Conservation (phyloP, 345 rosid genomes). For the Iberis pinnata region DNA sequence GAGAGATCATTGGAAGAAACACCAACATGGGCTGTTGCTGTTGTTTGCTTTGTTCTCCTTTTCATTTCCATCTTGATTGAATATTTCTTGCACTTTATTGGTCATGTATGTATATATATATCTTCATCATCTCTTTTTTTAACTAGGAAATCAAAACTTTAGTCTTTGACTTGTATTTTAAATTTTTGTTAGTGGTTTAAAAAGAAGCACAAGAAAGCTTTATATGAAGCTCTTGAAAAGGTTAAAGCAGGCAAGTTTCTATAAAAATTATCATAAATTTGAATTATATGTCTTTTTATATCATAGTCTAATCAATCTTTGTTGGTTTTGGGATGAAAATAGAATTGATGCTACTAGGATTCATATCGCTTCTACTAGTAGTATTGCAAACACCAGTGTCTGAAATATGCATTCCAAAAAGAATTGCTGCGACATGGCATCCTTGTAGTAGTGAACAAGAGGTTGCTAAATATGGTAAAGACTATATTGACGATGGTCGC, state of each 20-base stretch:
- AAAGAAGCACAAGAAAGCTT: conserved; percentile 53
- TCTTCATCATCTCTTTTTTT: not conserved
- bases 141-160: not conserved
- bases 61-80: conserved; percentile 67
- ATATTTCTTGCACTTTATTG: conserved; percentile 50
- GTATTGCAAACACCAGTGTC: conserved; percentile 41
- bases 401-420: conserved; percentile 39
- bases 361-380: conserved; percentile 60
- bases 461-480: not conserved
- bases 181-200: conserved; percentile 51
- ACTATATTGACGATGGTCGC: conserved; percentile 27
- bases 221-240: conserved; percentile 80
- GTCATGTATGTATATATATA: conserved; percentile 33
- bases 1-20: conserved; percentile 55
- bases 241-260: conserved; percentile 54
- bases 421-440: conserved; percentile 54
- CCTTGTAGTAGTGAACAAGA: conserved; percentile 36
- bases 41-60: conserved; percentile 62
- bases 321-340: conserved; percentile 6
- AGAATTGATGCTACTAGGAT: conserved; percentile 80
- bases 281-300: conserved; percentile 6
- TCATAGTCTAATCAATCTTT: too few species aligned
- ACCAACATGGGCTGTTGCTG: conserved; percentile 93
- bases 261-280: not conserved
- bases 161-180: not conserved